These are phyloP conservation scores for Martiniozyma abietophila DNA, from an alignment of 805 yeast species.

Conservation along the genomic window DNA sequence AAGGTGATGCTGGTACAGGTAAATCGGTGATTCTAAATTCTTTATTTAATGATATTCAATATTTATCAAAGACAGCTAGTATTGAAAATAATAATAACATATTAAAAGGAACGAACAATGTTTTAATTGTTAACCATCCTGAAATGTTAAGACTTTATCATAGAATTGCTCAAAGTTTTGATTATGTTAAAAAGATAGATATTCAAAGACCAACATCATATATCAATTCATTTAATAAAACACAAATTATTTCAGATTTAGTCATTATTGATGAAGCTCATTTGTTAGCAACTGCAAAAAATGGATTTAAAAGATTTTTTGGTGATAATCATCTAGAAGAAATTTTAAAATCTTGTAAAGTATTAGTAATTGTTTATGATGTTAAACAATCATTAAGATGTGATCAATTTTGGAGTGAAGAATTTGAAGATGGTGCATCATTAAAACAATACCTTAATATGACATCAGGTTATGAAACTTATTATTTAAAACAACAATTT, in stretches of 20 bases:
- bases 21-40: constrained; percentile 35
- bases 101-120: constrained; percentile 25
- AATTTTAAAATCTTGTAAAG: constrained; percentile 30
- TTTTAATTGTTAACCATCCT: constrained; percentile 37
- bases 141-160: constrained; percentile 38
- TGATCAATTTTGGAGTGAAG: constrained; percentile 35
- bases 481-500: constrained; percentile 31
- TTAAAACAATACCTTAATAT: constrained; percentile 14
- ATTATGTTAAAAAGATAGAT: constrained; percentile 29
- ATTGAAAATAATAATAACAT: constrained; percentile 16
- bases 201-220: constrained; percentile 39
- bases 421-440: constrained; percentile 32
- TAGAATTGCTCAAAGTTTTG: constrained; percentile 29
- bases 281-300: constrained; percentile 33
- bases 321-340: constrained; percentile 37
- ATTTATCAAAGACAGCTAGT: constrained; percentile 14
- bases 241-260: constrained; percentile 27
- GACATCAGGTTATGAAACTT: constrained; percentile 11
- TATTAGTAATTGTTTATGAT: constrained; percentile 35
- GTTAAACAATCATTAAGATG: constrained; percentile 36
- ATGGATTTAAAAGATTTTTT: constrained; percentile 34
- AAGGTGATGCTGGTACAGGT: constrained; percentile 44
- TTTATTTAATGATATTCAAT: constrained; percentile 34
- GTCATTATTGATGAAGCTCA: constrained; percentile 40
- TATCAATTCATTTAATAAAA: constrained; percentile 27